Conservation (phyloP, 2,329 filamentous ascomycete species). For the Leptographium lundbergii region DNA sequence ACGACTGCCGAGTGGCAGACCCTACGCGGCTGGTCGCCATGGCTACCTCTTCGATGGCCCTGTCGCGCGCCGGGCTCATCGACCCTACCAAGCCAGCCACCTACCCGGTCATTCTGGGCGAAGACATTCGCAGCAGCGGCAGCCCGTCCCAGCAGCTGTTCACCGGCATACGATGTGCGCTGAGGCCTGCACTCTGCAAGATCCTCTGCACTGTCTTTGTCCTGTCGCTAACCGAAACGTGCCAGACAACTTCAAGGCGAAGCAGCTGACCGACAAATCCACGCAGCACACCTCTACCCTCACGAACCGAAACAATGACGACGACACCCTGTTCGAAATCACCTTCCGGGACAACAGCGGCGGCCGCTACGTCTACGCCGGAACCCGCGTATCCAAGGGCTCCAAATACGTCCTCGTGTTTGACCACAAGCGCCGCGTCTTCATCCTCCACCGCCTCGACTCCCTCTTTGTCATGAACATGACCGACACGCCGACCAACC, state of each 20-base stretch:
- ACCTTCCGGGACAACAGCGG: constrained; percentile 37
- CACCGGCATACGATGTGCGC: constrained; percentile 47
- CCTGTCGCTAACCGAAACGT: not conserved
- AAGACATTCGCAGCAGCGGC: constrained; percentile 41
- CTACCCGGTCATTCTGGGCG: constrained; percentile 52
- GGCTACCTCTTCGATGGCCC: constrained; percentile 12
- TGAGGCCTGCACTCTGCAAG: not conserved
- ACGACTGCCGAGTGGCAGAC: not conserved
- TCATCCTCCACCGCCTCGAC: constrained; percentile 70
- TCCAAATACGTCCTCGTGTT: constrained; percentile 60
- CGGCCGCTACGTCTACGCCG: constrained; percentile 47
- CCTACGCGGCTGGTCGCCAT: constrained; percentile 1
- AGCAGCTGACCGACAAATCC: constrained; percentile 34
- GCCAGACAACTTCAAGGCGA: constrained; percentile 50
- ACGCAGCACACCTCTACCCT: constrained; percentile 21
- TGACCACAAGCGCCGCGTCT: constrained; percentile 59
- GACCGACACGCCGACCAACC: constrained; percentile 52
- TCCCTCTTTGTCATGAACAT: constrained; percentile 85
- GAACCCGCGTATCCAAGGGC: constrained; percentile 42
- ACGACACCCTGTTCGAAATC: constrained; percentile 41
- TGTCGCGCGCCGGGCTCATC: constrained; percentile 23
- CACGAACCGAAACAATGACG: constrained; percentile 22
- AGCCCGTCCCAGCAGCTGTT: constrained; percentile 40
- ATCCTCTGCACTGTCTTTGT: not conserved
- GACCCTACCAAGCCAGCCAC: constrained; percentile 47